Percentiles rank a stretch among this genome's conserved stretches.
Conservation (phyloP, 2,329 filamentous ascomycete genomes). For the Colletotrichum australisinense region DNA sequence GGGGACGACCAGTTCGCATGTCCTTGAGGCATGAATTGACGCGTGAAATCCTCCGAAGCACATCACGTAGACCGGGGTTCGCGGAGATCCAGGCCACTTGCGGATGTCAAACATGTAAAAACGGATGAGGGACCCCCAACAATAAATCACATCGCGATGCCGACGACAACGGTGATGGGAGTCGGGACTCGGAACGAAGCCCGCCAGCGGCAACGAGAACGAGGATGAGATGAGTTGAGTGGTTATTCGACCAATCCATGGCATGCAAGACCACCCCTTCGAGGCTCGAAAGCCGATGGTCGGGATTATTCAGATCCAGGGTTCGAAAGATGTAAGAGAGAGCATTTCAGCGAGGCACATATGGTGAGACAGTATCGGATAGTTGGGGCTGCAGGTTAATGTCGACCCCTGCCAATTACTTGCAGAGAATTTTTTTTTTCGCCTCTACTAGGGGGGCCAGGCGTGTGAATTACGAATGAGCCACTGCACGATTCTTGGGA, state of each 20-base stretch:
- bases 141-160: not conserved
- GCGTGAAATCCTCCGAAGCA: constrained; percentile 4
- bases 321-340: constrained; percentile 1
- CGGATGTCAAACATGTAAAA: not conserved
- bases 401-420: not conserved
- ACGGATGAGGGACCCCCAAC: not conserved
- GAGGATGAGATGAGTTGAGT: constrained; percentile 1
- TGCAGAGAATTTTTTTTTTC: not conserved
- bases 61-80: not conserved
- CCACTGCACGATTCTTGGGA: not conserved
- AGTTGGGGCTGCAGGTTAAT: not conserved
- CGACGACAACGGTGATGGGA: not conserved
- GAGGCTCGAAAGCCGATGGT: not conserved
- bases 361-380: not conserved
- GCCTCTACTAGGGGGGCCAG: not conserved
- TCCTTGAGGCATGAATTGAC: not conserved
- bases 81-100: not conserved
- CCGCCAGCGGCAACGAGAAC: constrained; percentile 6
- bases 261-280: not conserved
- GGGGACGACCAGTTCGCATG: constrained; percentile 3
- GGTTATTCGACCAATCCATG: not conserved
- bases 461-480: not conserved
- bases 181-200: not conserved
- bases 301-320: not conserved
- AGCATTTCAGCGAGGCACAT: constrained; percentile 6